Conservation (phyloP, 139 green algal species). For the Marvania coccoides region DNA sequence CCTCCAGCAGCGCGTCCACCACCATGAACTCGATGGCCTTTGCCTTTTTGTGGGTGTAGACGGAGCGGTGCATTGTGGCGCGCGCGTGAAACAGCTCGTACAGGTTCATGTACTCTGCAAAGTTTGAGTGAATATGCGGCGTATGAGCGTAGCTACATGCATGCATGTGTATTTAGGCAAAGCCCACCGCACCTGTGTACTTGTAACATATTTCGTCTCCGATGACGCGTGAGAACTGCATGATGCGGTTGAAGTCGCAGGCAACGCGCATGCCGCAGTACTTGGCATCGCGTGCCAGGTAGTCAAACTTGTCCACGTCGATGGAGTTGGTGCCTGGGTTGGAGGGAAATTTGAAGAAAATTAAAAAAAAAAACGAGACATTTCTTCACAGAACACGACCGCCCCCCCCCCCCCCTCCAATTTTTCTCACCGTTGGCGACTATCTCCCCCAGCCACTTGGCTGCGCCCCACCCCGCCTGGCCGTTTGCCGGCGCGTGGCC, state of each 20-base stretch:
- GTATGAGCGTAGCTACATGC: background rate
- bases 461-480: background rate
- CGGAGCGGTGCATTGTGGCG: slow-evolving; percentile 55
- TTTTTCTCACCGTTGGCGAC: slow-evolving; percentile 65
- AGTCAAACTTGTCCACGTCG: slow-evolving; percentile 83
- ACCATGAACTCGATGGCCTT: slow-evolving; percentile 81
- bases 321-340: slow-evolving; percentile 57
- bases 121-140: too few relatives aligned
- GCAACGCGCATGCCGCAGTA: slow-evolving; percentile 47
- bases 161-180: too few relatives aligned
- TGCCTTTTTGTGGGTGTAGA: slow-evolving; percentile 79
- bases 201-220: slow-evolving; percentile 76
- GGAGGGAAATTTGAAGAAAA: too few relatives aligned
- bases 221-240: slow-evolving; percentile 58
- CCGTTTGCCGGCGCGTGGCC: slow-evolving; percentile 3
- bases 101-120: slow-evolving; percentile 64
- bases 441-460: slow-evolving; percentile 66
- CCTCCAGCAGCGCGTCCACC: slow-evolving; percentile 66
- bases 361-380: too few relatives aligned
- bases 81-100: slow-evolving; percentile 65
- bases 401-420: too few relatives aligned
- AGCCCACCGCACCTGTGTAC: slow-evolving; percentile 19
- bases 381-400: too few relatives aligned
- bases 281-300: slow-evolving; percentile 54
- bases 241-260: slow-evolving; percentile 52